These are phyloP conservation scores for Sugiyamaella paludigena DNA, from an alignment of 1,139 yeast genomes.

Conservation along the genomic window DNA sequence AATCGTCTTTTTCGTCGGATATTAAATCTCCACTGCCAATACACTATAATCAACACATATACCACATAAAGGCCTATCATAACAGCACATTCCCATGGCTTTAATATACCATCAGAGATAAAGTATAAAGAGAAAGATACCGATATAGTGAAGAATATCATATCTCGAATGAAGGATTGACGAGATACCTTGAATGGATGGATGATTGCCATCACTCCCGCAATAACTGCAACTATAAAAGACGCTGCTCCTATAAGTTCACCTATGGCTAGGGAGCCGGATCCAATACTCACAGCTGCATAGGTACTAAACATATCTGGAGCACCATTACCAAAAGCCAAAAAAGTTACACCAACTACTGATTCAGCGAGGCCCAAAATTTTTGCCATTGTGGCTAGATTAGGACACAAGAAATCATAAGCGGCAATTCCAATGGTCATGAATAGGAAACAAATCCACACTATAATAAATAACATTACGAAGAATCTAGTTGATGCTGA, in stretches of 20 bases:
- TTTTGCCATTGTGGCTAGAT: conserved; percentile 59
- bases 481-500: conserved; percentile 9
- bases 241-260: conserved; percentile 85
- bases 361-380: conserved; percentile 66
- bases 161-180: conserved; percentile 54
- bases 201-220: conserved; percentile 70
- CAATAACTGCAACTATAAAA: conserved; percentile 70
- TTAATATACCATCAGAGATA: conserved; percentile 47
- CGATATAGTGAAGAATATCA: conserved; percentile 51
- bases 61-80: conserved; percentile 51
- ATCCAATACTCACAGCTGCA: conserved; percentile 67
- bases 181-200: conserved; percentile 61
- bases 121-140: conserved; percentile 44
- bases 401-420: conserved; percentile 73
- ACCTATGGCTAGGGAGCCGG: conserved; percentile 78
- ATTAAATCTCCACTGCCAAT: conserved; percentile 41
- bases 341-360: conserved; percentile 78
- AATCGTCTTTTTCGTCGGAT: conserved; percentile 1
- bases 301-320: conserved; percentile 88
- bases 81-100: conserved; percentile 45
- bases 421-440: conserved; percentile 70
- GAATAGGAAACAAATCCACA: conserved; percentile 48
- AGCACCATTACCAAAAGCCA: conserved; percentile 90
- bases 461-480: conserved; percentile 16
- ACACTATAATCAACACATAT: conserved; percentile 53